Evolutionary conservation across 768 basidiomycete genomes (phyloP).

Genomic region (Fistulinella prunicolor): DNA sequence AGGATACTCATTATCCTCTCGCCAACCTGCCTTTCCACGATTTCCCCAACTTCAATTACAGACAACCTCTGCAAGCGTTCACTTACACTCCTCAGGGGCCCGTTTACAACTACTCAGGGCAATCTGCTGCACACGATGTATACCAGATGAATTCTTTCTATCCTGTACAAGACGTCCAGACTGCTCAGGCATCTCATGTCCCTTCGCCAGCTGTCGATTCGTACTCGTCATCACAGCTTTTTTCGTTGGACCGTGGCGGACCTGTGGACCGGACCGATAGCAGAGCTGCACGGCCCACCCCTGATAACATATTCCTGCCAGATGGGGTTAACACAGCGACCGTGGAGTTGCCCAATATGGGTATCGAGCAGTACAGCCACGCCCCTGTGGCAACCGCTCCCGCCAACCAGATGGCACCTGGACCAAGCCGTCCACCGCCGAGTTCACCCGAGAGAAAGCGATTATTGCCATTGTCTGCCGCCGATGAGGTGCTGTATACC

Average conservation of each 20-base stretch:
- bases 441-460: conserved; percentile 23
- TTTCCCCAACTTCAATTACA: background rate
- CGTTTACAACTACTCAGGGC: background rate
- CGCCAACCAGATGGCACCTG: conserved; percentile 6
- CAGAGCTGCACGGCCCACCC: background rate
- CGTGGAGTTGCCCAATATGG: background rate
- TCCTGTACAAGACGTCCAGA: background rate
- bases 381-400: conserved; percentile 14
- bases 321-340: conserved; percentile 10
- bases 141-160: background rate
- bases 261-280: background rate
- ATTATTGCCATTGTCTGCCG: conserved; percentile 2
- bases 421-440: conserved; percentile 12
- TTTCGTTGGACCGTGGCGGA: background rate
- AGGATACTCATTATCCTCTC: conserved; percentile 8
- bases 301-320: background rate
- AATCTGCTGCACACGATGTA: background rate
- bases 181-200: conserved; percentile 1
- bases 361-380: conserved; percentile 18
- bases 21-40: background rate
- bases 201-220: background rate
- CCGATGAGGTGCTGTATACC: conserved; percentile 15
- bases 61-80: background rate
- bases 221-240: background rate
- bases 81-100: background rate